Evolutionary conservation across 495 filamentous ascomycete genomes (phyloP).

Genomic region (Clohesyomyces aquaticus): DNA sequence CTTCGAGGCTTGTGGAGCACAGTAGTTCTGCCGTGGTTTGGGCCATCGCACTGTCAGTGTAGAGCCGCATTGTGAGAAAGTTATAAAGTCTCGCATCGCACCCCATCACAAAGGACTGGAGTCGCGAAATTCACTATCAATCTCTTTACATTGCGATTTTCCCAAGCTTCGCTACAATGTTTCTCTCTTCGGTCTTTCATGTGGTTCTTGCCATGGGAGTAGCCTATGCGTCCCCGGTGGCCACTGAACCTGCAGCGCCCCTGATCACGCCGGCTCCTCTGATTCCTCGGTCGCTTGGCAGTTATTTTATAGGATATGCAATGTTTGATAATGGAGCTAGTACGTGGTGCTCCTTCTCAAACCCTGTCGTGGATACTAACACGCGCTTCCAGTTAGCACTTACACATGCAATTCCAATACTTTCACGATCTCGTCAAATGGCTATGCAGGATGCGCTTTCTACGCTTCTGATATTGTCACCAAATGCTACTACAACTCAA

Average conservation of each 20-base stretch:
- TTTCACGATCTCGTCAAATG: not conserved
- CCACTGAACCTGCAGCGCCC: not conserved
- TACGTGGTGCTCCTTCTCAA: not conserved
- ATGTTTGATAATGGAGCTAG: not conserved
- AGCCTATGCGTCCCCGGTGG: not conserved
- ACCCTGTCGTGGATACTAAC: not conserved
- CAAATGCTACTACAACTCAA: not conserved
- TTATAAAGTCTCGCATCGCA: constrained; percentile 1
- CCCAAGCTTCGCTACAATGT: not conserved
- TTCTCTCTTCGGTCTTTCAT: not conserved
- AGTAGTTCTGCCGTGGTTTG: not conserved
- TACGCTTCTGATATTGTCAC: constrained; percentile 1
- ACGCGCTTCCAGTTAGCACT: constrained; percentile 2
- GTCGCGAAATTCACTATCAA: not conserved
- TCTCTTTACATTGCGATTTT: not conserved
- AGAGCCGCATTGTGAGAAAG: not conserved
- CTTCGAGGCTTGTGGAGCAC: too few species aligned
- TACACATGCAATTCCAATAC: not conserved
- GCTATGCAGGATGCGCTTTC: not conserved
- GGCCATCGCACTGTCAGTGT: not conserved
- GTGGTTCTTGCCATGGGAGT: not conserved
- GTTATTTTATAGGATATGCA: not conserved
- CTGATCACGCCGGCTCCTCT: not conserved
- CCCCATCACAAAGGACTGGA: not conserved
- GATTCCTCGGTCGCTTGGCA: constrained; percentile 1